Base-by-base conservation (phyloP, 805 yeast genomes). In the Kluyveromyces dobzhanskii region DNA sequence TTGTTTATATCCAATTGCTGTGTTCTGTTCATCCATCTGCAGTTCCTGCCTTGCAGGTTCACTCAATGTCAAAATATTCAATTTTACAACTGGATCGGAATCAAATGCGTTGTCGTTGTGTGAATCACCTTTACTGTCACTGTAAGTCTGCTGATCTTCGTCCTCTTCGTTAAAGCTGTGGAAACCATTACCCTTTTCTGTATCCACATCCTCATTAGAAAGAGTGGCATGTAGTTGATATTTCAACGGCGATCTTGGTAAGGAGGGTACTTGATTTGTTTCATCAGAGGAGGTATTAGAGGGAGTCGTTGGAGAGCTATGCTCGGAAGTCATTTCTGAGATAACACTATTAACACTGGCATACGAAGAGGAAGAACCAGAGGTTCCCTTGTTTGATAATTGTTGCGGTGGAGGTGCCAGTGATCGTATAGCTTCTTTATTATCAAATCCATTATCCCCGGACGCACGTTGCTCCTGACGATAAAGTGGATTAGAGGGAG, bases 171-270 rank as follows among this genome's bases (percentile, higher is more conserved):
- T 27, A 12, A 14, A 27, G 16, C 30, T 12, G 6, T 5, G 30
- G 6, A 27, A 11, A n/a, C 12, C 30, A 6, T 30, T 30, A 7
- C 16, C 32, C 10, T 16, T 14, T 11, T 17, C 21, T 4, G n/a
- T 6, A 16, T 34, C 37, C 14, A 23, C 30, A 34, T 24, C 8
- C 5, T 14, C 16, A 3, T 26, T 38, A 14, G 35, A 35, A 9
- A 38, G 23, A n/a, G 26, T 11, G 4, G 24, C 35, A 16, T 13
- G 28, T 7, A 41, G 25, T 35, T 46, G 39, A 4, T 46, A 38
- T 21, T 32, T 44, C 37, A 44, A 17, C 2, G 50, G 49, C 2
- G 50, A 44, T 3, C 38, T 32, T 7, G 29, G 37, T n/a, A 30
- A 23, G 4, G 28, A 19, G 28, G 24, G 35, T 39, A 27, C 12